Percentiles rank a stretch among this genome's conserved stretches.
Evolutionary conservation across 441 rosid genomes (phyloP).

Genomic region (Populus hybrid): DNA sequence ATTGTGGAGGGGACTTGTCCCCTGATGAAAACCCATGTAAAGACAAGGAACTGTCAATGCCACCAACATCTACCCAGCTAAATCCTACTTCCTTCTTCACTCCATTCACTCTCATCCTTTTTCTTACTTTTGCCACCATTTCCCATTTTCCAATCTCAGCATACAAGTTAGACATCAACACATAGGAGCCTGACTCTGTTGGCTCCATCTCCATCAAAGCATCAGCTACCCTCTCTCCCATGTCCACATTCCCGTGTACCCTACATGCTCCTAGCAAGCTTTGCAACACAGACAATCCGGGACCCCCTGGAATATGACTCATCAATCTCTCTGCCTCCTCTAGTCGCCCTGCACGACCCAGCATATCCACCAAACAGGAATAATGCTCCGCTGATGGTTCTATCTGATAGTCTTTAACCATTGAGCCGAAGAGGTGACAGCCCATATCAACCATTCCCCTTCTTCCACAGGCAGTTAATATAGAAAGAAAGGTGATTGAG

Average conservation of each 20-base stretch:
- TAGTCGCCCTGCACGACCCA: constrained; percentile 78
- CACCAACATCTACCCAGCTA: constrained; percentile 79
- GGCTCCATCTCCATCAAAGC: constrained; percentile 64
- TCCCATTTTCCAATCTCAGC: constrained; percentile 86
- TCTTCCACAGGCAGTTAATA: constrained; percentile 80
- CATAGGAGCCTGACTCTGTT: constrained; percentile 65
- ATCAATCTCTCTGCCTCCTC: constrained; percentile 68
- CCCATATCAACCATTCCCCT: constrained; percentile 77
- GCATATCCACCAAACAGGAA: constrained; percentile 88
- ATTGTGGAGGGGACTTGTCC: constrained; percentile 57
- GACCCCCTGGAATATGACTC: constrained; percentile 55
- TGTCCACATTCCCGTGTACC: constrained; percentile 59
- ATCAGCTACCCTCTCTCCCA: constrained; percentile 62
- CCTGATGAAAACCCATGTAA: constrained; percentile 76
- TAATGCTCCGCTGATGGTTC: constrained; percentile 72
- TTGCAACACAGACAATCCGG: constrained; percentile 65
- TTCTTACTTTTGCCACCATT: constrained; percentile 56
- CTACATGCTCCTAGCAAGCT: constrained; percentile 81
- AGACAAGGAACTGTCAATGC: constrained; percentile 37
- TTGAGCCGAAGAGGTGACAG: constrained; percentile 45
- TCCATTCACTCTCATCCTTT: constrained; percentile 64
- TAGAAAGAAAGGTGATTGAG: constrained; percentile 73
- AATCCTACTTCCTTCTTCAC: constrained; percentile 78
- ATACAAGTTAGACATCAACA: constrained; percentile 77
- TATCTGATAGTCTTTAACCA: constrained; percentile 54